A percentile compares a stretch with the other conserved stretches of the same genome.
phyloP scores from a whole-genome alignment of 2,329 filamentous ascomycete genomes.

The Chrysoporthe deuterocubensis region DNA sequence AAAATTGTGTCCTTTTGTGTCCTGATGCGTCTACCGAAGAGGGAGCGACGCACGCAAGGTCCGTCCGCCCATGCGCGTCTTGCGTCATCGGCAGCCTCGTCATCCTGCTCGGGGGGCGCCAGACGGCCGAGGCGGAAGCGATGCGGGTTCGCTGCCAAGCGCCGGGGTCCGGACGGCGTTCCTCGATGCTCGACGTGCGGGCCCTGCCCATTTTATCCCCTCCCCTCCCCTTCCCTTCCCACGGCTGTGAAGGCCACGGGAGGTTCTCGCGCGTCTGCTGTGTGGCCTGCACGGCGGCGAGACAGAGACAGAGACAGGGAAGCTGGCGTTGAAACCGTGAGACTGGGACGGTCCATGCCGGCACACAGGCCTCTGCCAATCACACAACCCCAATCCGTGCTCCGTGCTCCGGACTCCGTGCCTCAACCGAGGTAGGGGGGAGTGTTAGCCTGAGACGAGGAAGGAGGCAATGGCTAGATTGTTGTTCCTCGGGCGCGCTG shows the following conservation, averaged over 20 bases:
- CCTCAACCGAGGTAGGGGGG: neutral
- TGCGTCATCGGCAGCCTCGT: neutral
- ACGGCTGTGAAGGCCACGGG: neutral
- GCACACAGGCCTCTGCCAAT: conserved; percentile 1
- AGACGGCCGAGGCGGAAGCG: neutral
- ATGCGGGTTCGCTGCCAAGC: neutral
- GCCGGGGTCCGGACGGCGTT: neutral
- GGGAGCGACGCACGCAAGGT: neutral
- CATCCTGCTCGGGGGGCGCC: neutral
- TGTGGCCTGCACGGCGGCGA: neutral
- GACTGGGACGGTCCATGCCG: neutral
- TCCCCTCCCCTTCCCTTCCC: no score
- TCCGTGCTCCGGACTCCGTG: neutral
- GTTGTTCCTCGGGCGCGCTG: neutral
- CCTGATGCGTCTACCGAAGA: neutral
- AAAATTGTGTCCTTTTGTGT: neutral
- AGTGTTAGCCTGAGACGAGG: neutral
- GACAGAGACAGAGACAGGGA: neutral
- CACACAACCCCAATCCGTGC: conserved; percentile 1
- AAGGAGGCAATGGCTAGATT: neutral
- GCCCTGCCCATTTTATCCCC: no score
- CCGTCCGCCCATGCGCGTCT: neutral
- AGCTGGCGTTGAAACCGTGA: neutral
- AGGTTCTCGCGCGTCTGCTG: neutral
- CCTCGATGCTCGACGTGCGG: neutral